These are phyloP conservation scores for Carex arenaria DNA, from an alignment of 202 grass and related monocot genomes.

Conservation along the genomic window DNA sequence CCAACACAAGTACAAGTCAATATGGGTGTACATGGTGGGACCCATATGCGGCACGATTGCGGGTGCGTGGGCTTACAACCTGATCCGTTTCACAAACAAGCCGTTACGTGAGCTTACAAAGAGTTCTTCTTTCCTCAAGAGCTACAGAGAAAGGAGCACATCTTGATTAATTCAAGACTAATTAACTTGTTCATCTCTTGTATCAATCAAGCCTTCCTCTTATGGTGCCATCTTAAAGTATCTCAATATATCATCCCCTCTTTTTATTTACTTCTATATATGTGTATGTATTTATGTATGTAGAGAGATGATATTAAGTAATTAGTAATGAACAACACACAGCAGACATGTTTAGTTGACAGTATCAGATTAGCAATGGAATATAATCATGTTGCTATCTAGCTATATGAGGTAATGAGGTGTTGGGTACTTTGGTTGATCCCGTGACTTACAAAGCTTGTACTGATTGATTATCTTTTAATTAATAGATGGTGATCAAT, in stretches of 20 bases:
- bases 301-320: background rate
- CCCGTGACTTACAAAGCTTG: background rate
- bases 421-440: slow-evolving; percentile 13
- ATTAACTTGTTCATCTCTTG: background rate
- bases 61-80: slow-evolving; percentile 90
- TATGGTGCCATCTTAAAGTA: background rate
- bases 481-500: slow-evolving; percentile 2
- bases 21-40: slow-evolving; percentile 85
- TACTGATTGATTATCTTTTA: slow-evolving; percentile 18
- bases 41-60: slow-evolving; percentile 57
- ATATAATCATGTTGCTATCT: background rate
- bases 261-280: background rate
- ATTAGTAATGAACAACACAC: background rate
- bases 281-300: background rate
- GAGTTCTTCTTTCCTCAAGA: slow-evolving; percentile 82
- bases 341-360: background rate
- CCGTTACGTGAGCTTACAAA: slow-evolving; percentile 87
- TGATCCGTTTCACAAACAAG: slow-evolving; percentile 98
- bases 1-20: slow-evolving; percentile 37
- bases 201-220: slow-evolving; percentile 2
- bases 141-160: slow-evolving; percentile 48
- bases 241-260: background rate
- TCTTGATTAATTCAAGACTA: background rate
- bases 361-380: background rate
- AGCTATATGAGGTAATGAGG: background rate